Conservation (phyloP, 306 rosid genomes). For the Cicer cuneatum region DNA sequence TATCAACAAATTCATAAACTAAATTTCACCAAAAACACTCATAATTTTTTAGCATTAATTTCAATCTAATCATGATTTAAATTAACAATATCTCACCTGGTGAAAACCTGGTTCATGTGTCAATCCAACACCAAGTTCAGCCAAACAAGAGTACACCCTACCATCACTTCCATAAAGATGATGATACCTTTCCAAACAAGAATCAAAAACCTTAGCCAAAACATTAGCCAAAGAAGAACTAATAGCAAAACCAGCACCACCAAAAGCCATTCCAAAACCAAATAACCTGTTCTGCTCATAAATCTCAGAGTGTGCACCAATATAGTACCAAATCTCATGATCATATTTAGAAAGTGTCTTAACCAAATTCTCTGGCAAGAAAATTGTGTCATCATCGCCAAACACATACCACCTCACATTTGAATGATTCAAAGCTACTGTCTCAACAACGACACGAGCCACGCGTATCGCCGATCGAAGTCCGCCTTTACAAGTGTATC, state of each 20-base stretch:
- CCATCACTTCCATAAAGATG: conserved; percentile 94
- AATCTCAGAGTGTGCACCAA: conserved; percentile 82
- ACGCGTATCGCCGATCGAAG: conserved; percentile 67
- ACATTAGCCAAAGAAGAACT: conserved; percentile 69
- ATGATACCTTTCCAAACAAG: conserved; percentile 77
- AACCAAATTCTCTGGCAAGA: conserved; percentile 78
- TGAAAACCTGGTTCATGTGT: conserved; percentile 91
- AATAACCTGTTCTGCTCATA: conserved; percentile 66
- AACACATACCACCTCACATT: conserved; percentile 89
- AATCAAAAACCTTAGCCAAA: conserved; percentile 75
- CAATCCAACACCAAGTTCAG: conserved; percentile 87
- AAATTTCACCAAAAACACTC: not conserved
- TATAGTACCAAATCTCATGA: conserved; percentile 77
- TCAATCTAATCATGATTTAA: conserved; percentile 4
- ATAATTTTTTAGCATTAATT: not conserved
- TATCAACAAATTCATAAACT: not conserved
- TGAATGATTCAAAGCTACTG: conserved; percentile 60
- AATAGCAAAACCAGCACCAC: conserved; percentile 92
- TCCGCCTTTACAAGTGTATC: conserved; percentile 65
- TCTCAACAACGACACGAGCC: conserved; percentile 80
- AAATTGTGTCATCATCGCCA: conserved; percentile 89
- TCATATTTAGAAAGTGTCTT: conserved; percentile 88
- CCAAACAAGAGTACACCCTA: conserved; percentile 70
- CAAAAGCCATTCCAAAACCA: conserved; percentile 83
- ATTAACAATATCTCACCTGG: conserved; percentile 55